These are phyloP conservation scores for Turnera subulata DNA, from an alignment of 345 rosid genomes.

Conservation along the genomic window DNA sequence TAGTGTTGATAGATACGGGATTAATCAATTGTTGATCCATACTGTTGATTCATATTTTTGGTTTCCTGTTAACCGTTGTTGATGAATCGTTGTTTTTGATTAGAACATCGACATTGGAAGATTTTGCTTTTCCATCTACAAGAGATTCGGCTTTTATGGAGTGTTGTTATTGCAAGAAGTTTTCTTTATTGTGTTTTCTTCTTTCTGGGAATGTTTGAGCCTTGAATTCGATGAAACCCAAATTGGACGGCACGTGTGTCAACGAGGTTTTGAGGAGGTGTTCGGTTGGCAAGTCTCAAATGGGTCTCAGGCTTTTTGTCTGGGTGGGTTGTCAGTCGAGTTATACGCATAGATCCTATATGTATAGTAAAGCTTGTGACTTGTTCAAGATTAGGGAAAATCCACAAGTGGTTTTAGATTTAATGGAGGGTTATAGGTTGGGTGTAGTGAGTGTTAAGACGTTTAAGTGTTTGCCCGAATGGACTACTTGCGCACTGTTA, in stretches of 20 bases:
- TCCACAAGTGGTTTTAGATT: conserved; percentile 43
- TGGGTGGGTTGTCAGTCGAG: conserved; percentile 72
- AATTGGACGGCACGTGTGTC: conserved; percentile 48
- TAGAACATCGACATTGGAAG: too few relatives aligned
- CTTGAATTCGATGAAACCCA: conserved; percentile 34
- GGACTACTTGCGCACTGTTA: conserved; percentile 91
- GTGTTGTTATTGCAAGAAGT: too few relatives aligned
- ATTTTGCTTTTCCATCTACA: too few relatives aligned
- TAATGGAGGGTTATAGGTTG: conserved; percentile 47
- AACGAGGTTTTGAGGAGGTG: conserved; percentile 51
- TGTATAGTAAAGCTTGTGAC: conserved; percentile 61
- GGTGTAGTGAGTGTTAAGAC: conserved; percentile 55
- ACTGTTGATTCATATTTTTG: too few relatives aligned
- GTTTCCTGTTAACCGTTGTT: too few relatives aligned
- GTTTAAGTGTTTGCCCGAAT: conserved; percentile 73
- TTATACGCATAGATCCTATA: conserved; percentile 58
- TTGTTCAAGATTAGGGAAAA: conserved; percentile 45
- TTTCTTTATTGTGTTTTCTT: too few relatives aligned
- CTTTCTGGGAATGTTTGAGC: too few relatives aligned
- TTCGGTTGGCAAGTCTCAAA: conserved; percentile 27
- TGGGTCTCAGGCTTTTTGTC: conserved; percentile 71
- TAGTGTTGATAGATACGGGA: too few relatives aligned
- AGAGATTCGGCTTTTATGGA: too few relatives aligned
- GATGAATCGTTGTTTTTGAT: too few relatives aligned
- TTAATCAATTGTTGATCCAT: too few relatives aligned